Conservation (phyloP, 192 early-diverging fungal genomes). For the Phycomyces nitens region DNA sequence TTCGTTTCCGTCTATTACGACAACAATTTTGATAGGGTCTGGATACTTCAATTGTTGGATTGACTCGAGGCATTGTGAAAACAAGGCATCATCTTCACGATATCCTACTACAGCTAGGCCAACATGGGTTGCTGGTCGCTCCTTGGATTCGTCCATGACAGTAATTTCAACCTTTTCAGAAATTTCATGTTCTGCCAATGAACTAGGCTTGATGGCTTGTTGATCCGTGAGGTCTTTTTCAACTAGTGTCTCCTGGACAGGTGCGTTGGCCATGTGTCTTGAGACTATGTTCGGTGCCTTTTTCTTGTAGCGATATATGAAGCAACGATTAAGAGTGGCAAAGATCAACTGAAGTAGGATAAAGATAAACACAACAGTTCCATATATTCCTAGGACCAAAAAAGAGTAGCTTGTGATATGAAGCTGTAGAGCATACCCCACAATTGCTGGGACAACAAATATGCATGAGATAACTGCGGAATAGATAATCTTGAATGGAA, state of each 20-base stretch:
- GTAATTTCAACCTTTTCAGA: not conserved
- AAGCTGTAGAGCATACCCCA: slow-evolving; percentile 26
- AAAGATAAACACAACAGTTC: slow-evolving; percentile 32
- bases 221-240: too few species aligned
- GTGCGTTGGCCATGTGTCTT: not conserved
- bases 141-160: not conserved
- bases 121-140: slow-evolving; percentile 14
- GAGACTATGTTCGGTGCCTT: slow-evolving; percentile 1
- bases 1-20: slow-evolving; percentile 37
- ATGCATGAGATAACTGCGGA: slow-evolving; percentile 28
- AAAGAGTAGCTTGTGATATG: slow-evolving; percentile 14
- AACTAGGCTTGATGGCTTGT: not conserved
- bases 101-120: slow-evolving; percentile 38
- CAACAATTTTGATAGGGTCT: slow-evolving; percentile 21
- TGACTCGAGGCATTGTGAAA: slow-evolving; percentile 33
- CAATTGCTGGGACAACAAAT: slow-evolving; percentile 30
- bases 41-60: slow-evolving; percentile 31
- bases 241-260: too few species aligned
- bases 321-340: slow-evolving; percentile 32
- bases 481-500: slow-evolving; percentile 34
- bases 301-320: slow-evolving; percentile 10
- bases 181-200: not conserved
- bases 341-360: slow-evolving; percentile 31
- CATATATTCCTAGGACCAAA: slow-evolving; percentile 37
- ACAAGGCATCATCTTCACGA: slow-evolving; percentile 29